Evolutionary conservation across 257 asterid genomes (phyloP).

Genomic region (Sherardia arvensis): DNA sequence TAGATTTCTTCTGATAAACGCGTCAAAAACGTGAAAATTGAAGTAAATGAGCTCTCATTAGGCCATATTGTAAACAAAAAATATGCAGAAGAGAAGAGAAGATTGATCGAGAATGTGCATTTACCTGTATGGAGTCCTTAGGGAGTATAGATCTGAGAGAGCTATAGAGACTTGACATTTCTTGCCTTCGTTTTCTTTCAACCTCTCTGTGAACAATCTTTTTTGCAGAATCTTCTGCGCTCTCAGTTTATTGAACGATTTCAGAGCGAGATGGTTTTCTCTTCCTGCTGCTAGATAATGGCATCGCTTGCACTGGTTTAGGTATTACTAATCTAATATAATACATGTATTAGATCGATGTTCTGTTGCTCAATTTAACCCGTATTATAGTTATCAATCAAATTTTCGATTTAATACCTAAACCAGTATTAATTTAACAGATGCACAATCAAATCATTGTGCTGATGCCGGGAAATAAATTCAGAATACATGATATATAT

Average conservation of each 20-base stretch:
- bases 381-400: too few relatives aligned
- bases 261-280: neutral
- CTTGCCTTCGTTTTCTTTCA: slow-evolving; percentile 55
- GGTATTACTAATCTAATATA: too few relatives aligned
- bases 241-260: neutral
- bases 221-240: slow-evolving; percentile 5
- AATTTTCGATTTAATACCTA: too few relatives aligned
- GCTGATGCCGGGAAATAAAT: neutral
- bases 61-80: neutral
- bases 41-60: neutral
- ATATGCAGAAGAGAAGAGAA: neutral
- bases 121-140: slow-evolving; percentile 43
- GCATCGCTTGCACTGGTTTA: neutral
- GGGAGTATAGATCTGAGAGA: slow-evolving; percentile 52
- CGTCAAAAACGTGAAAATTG: slow-evolving; percentile 9
- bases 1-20: slow-evolving; percentile 24
- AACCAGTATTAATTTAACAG: too few relatives aligned
- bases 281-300: neutral
- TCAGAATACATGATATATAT: neutral
- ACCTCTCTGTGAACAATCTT: slow-evolving; percentile 31
- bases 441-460: neutral
- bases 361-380: neutral
- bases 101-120: too few relatives aligned
- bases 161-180: slow-evolving; percentile 39
- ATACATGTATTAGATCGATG: neutral